Evolutionary conservation across 2,329 filamentous ascomycete genomes (phyloP).

Genomic region (Sclerotinia sclerotiorum): DNA sequence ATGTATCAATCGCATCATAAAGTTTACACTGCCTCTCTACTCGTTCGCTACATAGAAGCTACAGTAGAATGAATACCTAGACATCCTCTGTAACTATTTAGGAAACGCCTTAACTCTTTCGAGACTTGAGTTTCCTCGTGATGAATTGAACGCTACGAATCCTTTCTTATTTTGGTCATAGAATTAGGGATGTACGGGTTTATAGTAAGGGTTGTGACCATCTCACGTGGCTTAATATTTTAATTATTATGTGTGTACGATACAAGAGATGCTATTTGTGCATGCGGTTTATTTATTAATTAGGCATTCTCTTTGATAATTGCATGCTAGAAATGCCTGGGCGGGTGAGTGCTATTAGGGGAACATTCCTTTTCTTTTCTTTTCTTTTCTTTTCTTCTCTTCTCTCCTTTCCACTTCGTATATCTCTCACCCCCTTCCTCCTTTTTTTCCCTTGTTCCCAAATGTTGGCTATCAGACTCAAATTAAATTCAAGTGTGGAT

Average conservation of each 20-base stretch:
- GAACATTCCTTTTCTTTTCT: too few species aligned
- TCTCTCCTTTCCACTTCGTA: constrained; percentile 1
- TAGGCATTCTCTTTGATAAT: not conserved
- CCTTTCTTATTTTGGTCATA: not conserved
- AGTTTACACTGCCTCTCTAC: too few species aligned
- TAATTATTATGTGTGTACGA: not conserved
- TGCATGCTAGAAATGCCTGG: too few species aligned
- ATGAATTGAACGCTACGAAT: not conserved
- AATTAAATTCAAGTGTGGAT: constrained; percentile 4
- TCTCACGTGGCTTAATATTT: constrained; percentile 15
- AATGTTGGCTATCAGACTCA: not conserved
- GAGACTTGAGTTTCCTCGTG: not conserved
- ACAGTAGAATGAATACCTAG: not conserved
- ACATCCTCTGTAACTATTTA: not conserved
- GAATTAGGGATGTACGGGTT: not conserved
- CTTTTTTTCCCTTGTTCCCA: not conserved
- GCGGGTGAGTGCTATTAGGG: too few species aligned
- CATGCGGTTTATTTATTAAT: not conserved
- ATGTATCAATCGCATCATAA: not conserved
- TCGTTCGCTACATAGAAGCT: not conserved
- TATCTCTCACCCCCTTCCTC: too few species aligned
- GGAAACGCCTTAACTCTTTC: not conserved
- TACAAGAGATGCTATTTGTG: not conserved
- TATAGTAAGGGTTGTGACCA: constrained; percentile 1
- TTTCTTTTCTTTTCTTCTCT: too few species aligned